Evolutionary conservation across 345 rosid genomes (phyloP).

Genomic region (Rhizophora mangle): DNA sequence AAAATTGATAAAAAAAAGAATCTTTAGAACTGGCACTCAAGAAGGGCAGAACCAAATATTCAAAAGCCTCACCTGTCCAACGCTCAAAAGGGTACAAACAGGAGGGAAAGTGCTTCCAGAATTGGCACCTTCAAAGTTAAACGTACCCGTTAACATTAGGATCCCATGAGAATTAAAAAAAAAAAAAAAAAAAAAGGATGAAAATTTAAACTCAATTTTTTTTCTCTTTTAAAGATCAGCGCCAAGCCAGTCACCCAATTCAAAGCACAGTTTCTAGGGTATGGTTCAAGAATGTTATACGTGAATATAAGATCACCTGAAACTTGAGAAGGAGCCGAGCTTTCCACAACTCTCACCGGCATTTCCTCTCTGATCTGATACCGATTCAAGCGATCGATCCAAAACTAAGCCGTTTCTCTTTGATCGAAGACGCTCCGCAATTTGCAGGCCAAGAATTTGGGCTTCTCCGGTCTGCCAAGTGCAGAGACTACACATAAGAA

Average conservation of each 20-base stretch:
- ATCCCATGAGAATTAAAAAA: neutral
- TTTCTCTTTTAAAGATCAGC: neutral
- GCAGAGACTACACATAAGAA: too few species aligned
- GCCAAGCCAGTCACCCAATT: neutral
- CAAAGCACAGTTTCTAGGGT: neutral
- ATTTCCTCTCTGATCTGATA: slow-evolving; percentile 31
- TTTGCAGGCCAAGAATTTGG: too few species aligned
- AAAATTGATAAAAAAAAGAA: neutral
- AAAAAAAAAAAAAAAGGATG: neutral
- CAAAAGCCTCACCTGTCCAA: slow-evolving; percentile 61
- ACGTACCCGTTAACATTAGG: neutral
- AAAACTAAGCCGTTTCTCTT: neutral
- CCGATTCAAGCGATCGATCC: neutral
- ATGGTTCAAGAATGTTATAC: neutral
- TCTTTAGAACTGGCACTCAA: neutral
- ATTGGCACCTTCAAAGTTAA: slow-evolving; percentile 46
- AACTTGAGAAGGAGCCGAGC: slow-evolving; percentile 59
- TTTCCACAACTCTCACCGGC: slow-evolving; percentile 88
- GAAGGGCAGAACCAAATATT: neutral
- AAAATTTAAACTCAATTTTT: neutral
- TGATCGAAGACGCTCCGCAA: neutral
- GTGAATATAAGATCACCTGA: slow-evolving; percentile 44
- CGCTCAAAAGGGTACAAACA: slow-evolving; percentile 66
- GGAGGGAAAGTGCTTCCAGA: slow-evolving; percentile 56
- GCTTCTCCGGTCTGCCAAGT: too few species aligned